Evolutionary conservation across 2,329 filamentous ascomycete species (phyloP).

Genomic region (Plectosphaerella cucumerina): DNA sequence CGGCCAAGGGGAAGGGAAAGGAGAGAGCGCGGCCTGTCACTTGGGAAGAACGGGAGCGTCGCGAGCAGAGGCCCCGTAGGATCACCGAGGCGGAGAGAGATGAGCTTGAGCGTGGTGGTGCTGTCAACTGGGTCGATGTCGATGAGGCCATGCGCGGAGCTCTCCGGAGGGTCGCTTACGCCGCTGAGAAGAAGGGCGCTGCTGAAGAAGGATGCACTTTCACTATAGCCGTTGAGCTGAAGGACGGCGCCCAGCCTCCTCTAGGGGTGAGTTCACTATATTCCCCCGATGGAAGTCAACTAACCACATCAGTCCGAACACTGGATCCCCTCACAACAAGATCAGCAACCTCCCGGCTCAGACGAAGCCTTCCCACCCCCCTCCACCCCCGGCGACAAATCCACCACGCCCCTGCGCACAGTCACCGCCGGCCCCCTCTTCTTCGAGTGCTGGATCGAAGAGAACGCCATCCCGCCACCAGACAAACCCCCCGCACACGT

Average conservation of each 20-base stretch:
- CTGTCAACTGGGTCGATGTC: conserved; percentile 54
- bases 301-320: conserved; percentile 49
- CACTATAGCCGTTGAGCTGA: conserved; percentile 71
- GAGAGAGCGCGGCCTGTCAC: background rate
- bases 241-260: conserved; percentile 41
- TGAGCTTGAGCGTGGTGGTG: conserved; percentile 15
- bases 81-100: conserved; percentile 19
- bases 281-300: background rate
- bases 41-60: conserved; percentile 6
- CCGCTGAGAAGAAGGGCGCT: conserved; percentile 50
- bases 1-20: background rate
- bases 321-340: conserved; percentile 54
- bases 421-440: conserved; percentile 56
- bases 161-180: conserved; percentile 57
- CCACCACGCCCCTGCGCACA: conserved; percentile 46
- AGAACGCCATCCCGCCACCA: conserved; percentile 28
- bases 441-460: conserved; percentile 63
- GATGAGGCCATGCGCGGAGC: conserved; percentile 70
- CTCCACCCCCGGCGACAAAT: conserved; percentile 31
- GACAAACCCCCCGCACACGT: background rate
- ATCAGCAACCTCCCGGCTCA: conserved; percentile 34
- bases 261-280: background rate
- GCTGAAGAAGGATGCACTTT: conserved; percentile 67
- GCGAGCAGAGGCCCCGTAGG: conserved; percentile 9
- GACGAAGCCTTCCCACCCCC: conserved; percentile 33